These are phyloP conservation scores for Sporothrix pallida DNA, from an alignment of 2,329 filamentous ascomycete species.

Conservation along the genomic window DNA sequence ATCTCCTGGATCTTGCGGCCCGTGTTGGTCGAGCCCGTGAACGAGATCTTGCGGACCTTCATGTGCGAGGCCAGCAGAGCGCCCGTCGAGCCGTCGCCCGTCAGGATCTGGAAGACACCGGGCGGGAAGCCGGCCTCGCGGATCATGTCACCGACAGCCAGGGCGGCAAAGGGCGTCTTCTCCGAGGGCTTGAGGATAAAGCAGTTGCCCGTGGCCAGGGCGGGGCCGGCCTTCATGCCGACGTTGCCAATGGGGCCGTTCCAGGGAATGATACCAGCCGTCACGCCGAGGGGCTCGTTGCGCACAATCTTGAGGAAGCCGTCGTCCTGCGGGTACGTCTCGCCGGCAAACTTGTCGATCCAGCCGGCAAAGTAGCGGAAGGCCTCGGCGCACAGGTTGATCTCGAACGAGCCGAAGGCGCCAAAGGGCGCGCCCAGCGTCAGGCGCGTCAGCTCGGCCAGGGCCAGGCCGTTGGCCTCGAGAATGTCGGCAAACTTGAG, in stretches of 20 bases:
- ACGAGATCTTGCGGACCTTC: slow-evolving; percentile 66
- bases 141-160: slow-evolving; percentile 48
- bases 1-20: slow-evolving; percentile 68
- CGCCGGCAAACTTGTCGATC: slow-evolving; percentile 49
- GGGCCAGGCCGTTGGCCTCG: slow-evolving; percentile 45
- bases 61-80: slow-evolving; percentile 39
- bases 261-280: slow-evolving; percentile 47
- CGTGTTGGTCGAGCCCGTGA: slow-evolving; percentile 70
- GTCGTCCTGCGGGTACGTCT: slow-evolving; percentile 52
- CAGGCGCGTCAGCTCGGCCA: slow-evolving; percentile 51
- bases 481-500: slow-evolving; percentile 53
- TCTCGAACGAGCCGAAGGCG: slow-evolving; percentile 53
- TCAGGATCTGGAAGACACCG: slow-evolving; percentile 51
- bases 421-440: slow-evolving; percentile 45
- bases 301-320: slow-evolving; percentile 52
- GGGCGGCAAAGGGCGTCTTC: slow-evolving; percentile 49
- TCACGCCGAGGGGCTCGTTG: slow-evolving; percentile 46
- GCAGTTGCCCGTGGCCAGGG: slow-evolving; percentile 51
- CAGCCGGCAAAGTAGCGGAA: slow-evolving; percentile 53
- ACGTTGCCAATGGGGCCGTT: slow-evolving; percentile 48
- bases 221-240: slow-evolving; percentile 50
- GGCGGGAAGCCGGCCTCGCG: slow-evolving; percentile 52
- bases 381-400: slow-evolving; percentile 54
- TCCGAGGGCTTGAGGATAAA: slow-evolving; percentile 53
- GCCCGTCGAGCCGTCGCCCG: slow-evolving; percentile 47